Evolutionary conservation across 1,284 basidiomycete species (phyloP).

Genomic region (Trametes polyzona): DNA sequence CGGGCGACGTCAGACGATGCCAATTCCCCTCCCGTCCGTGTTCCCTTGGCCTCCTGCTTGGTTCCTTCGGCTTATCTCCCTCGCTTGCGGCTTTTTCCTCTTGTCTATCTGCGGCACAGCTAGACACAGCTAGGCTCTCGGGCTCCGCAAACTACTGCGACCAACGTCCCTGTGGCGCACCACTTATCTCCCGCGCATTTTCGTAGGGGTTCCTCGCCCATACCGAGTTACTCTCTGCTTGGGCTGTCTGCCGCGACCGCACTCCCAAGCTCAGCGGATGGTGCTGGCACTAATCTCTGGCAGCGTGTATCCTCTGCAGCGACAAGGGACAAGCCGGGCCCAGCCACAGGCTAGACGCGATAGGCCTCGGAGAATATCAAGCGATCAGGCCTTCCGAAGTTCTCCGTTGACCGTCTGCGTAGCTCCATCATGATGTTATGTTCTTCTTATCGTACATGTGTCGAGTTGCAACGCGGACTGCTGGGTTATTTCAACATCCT

Average conservation of each 20-base stretch:
- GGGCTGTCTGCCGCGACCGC: not conserved
- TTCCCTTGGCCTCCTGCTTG: constrained; percentile 1
- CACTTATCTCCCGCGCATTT: constrained; percentile 1
- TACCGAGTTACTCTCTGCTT: constrained; percentile 11
- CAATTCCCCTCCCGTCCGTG: not conserved
- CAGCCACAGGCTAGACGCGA: not conserved
- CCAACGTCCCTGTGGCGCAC: constrained; percentile 6
- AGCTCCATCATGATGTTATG: not conserved
- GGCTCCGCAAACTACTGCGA: not conserved
- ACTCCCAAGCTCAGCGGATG: not conserved
- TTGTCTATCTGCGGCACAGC: not conserved
- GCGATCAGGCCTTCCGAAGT: not conserved
- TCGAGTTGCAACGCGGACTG: not conserved
- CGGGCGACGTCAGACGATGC: constrained; percentile 2
- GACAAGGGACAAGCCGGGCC: not conserved
- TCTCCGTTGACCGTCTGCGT: not conserved
- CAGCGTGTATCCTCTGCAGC: no score
- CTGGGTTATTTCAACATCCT: no score
- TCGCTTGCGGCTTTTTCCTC: not conserved
- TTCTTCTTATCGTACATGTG: not conserved
- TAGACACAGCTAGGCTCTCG: no score
- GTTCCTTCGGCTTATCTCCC: constrained; percentile 2
- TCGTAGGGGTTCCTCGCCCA: constrained; percentile 5
- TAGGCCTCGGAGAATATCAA: not conserved
- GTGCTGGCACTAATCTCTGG: no score